A percentile compares a stretch with the other conserved stretches of the same genome.
Evolutionary conservation across 306 rosid species (phyloP).

Genomic region (Begonia masoniana): DNA sequence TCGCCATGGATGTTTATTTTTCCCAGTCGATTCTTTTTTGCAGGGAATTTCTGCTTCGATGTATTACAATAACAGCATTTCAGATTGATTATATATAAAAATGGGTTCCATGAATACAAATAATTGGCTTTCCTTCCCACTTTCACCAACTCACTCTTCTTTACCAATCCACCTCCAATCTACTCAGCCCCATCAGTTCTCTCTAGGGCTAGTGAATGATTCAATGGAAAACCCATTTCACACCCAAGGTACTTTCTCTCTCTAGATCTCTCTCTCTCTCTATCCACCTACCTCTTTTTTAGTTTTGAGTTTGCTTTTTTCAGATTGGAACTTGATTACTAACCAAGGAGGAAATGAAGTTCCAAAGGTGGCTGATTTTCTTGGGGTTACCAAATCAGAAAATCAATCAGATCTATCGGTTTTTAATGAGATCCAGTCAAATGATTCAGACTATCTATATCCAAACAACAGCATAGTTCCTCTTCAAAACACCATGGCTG

Average conservation of each 20-base stretch:
- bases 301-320: neutral
- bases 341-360: slow-evolving; percentile 39
- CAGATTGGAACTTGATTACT: slow-evolving; percentile 81
- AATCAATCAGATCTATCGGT: slow-evolving; percentile 65
- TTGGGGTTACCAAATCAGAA: slow-evolving; percentile 76
- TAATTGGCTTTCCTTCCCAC: slow-evolving; percentile 97
- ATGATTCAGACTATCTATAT: slow-evolving; percentile 54
- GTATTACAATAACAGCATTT: neutral
- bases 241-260: slow-evolving; percentile 38
- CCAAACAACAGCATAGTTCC: slow-evolving; percentile 36
- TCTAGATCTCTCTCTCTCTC: neutral
- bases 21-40: too few relatives aligned
- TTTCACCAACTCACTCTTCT: slow-evolving; percentile 73
- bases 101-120: slow-evolving; percentile 72
- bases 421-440: slow-evolving; percentile 38
- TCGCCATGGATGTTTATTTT: too few relatives aligned
- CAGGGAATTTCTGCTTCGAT: neutral
- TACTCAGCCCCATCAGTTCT: slow-evolving; percentile 65
- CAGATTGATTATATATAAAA: neutral
- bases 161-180: slow-evolving; percentile 58
- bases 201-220: slow-evolving; percentile 72
- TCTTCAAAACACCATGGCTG: slow-evolving; percentile 26
- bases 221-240: slow-evolving; percentile 75
- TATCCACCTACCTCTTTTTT: neutral
- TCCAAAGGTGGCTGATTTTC: slow-evolving; percentile 96